Base-by-base conservation (phyloP, 2,329 filamentous ascomycete genomes). In the Pleoardoris graminearum region DNA sequence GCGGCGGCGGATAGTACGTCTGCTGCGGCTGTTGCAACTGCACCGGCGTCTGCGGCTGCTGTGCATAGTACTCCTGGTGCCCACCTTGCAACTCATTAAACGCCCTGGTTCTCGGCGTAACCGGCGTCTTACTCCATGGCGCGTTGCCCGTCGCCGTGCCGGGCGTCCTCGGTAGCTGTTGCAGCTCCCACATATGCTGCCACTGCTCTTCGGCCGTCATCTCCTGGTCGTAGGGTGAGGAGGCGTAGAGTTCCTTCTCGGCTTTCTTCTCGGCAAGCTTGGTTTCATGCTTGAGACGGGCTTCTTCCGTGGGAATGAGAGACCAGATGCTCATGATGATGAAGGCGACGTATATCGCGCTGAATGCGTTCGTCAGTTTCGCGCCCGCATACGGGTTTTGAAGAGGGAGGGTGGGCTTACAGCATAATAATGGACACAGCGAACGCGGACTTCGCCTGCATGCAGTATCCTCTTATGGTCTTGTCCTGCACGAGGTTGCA, bases 361-460 rank as follows among this genome's bases (percentile, higher is more conserved):
- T 88, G 42, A n/a, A n/a, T n/a, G n/a, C n/a, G n/a, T n/a, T n/a
- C n/a, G n/a, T n/a, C n/a, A n/a, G n/a, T n/a, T n/a, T n/a, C n/a
- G n/a, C n/a, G n/a, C n/a, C n/a, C n/a, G n/a, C n/a, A n/a, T n/a
- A n/a, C n/a, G n/a, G n/a, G n/a, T n/a, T n/a, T n/a, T 48, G n/a
- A 29, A 8, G 14, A 19, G 30, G 42, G n/a, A 23, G n/a, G 37
- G 52, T 17, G 42, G 14, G 81, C 85, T 76, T 79, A 89, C 86
- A 89, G 76, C 82, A 90, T 85, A 59, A 86, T 77, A 12, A 86
- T 72, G 0, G 85, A 85, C 17, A 84, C 78, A 12, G 82, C 87
- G 62, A 90, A 87, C 12, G 80, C 79, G 47, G 80, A 82, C 69
- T 90, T 87, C 6, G 89, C 88, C 69, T 89, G 80, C 65, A 79